Percentiles rank a stretch among this genome's conserved stretches.
Conservation (phyloP, 2,329 filamentous ascomycete genomes). For the Stagonosporopsis cucurbitacearum region DNA sequence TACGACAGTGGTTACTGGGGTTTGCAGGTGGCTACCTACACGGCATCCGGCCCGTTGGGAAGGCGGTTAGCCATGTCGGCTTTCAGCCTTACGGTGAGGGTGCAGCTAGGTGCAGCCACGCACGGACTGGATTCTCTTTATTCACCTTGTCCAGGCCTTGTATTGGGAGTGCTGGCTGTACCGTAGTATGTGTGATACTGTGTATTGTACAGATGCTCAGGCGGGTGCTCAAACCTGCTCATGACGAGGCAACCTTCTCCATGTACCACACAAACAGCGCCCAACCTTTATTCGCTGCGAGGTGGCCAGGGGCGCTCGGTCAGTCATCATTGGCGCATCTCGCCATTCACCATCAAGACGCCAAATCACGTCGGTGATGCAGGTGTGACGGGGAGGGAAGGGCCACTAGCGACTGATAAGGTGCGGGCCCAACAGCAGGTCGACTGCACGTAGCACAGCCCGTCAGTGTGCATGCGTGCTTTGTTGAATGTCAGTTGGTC, state of each 20-base stretch:
- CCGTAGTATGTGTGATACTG: too few relatives aligned
- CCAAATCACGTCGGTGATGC: constrained; percentile 18
- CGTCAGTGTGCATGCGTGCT: neutral
- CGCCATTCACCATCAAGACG: constrained; percentile 24
- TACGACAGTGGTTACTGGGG: neutral
- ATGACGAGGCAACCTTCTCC: too few relatives aligned
- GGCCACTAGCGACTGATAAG: constrained; percentile 13
- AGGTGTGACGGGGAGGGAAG: neutral
- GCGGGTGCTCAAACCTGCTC: neutral
- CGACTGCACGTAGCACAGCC: constrained; percentile 6
- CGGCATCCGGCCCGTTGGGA: constrained; percentile 12
- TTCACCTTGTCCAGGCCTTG: neutral
- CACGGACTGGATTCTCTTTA: neutral
- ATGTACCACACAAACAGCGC: neutral
- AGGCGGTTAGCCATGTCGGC: neutral
- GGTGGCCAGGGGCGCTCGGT: neutral
- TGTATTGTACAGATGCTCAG: neutral
- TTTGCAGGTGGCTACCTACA: constrained; percentile 5
- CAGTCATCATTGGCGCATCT: constrained; percentile 24
- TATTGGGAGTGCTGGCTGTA: neutral
- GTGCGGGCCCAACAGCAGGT: constrained; percentile 4
- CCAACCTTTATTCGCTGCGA: neutral
- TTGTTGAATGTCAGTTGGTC: neutral
- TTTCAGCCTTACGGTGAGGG: neutral
- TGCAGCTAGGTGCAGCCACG: neutral